Base-by-base conservation (phyloP, 129 eudicot species). In the Dittrichia graveolens region DNA sequence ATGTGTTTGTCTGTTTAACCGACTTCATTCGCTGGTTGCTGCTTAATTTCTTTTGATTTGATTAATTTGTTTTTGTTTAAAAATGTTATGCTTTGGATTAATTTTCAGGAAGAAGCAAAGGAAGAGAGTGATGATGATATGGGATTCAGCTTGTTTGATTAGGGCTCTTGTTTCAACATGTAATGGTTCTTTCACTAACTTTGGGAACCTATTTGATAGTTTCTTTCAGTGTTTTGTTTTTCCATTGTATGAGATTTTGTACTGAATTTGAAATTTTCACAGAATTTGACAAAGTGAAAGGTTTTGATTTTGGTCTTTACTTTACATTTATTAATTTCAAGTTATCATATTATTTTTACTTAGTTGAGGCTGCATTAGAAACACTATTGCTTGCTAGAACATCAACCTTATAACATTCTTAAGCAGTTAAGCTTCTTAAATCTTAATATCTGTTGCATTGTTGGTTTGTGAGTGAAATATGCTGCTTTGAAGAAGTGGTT, bases 121-220 rank as follows among this genome's bases (percentile, higher is more conserved):
- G 92, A 87, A 58, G 92, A 81, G 74, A 87, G 92, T 72, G 92
- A 87, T 6, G 92, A 84, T 40, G 92, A 87, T 69, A 83, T 87
- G 92, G 89, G 92, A 71, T 87, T 87, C 83, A 76, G 88, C 48
- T 81, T 87, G 80, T 87, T 87, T 59, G 92, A 87, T 75, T 87
- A 87, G 80, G 14, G 38, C 8, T 50, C 7, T 39, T 24, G 38
- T 41, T 44, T 39, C 50, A 31, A 24, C 66, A 43, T 78, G 79
- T 73, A 62, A 52, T 70, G 77, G 31, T 74, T 56, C 38, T 47
- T 65, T 57, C 6, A 53, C 53, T 50, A 69, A 67, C 41, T 64
- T 63, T 18, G 46, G 62, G 44, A 37, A 50, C 52, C 19, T 7
- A 31, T 6, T 31, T 63, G 55, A 40, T 77, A 77, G 71, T 11